Percentiles rank a stretch among this genome's conserved stretches.
Evolutionary conservation across 2,329 filamentous ascomycete species (phyloP).

Genomic region (Verruconis gallopava): DNA sequence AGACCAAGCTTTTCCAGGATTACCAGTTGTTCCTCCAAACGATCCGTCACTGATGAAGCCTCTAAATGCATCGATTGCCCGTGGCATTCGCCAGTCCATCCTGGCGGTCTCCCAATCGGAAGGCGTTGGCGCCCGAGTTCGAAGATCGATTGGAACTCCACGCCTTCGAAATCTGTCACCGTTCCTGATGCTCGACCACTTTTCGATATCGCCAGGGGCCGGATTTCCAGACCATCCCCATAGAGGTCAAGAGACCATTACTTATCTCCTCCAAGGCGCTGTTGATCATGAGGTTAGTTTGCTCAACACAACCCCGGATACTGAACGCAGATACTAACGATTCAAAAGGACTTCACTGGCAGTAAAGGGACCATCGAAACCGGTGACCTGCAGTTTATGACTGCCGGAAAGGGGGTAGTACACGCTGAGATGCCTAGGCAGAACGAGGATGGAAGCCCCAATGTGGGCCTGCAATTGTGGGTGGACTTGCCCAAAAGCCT

Average conservation of each 20-base stretch:
- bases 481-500: constrained; percentile 74
- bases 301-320: no score
- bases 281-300: constrained; percentile 93
- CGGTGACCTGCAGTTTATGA: constrained; percentile 98
- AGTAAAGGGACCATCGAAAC: constrained; percentile 70
- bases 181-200: constrained; percentile 71
- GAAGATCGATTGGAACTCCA: constrained; percentile 75
- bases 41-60: constrained; percentile 30
- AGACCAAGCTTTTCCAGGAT: constrained; percentile 27
- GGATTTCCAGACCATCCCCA: constrained; percentile 83
- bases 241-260: constrained; percentile 72
- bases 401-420: constrained; percentile 63
- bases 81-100: constrained; percentile 72
- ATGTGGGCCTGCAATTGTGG: constrained; percentile 88
- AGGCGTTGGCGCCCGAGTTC: constrained; percentile 74
- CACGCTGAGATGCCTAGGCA: constrained; percentile 90
- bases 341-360: constrained; percentile 80
- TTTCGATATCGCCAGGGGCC: constrained; percentile 63
- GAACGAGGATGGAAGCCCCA: constrained; percentile 61
- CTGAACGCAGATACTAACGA: no score
- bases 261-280: constrained; percentile 73
- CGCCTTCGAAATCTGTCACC: constrained; percentile 76
- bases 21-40: constrained; percentile 35
- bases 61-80: constrained; percentile 51
- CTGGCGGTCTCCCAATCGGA: constrained; percentile 76